Conservation (phyloP, 106 monocot species). For the Xerophyta viscosa region DNA sequence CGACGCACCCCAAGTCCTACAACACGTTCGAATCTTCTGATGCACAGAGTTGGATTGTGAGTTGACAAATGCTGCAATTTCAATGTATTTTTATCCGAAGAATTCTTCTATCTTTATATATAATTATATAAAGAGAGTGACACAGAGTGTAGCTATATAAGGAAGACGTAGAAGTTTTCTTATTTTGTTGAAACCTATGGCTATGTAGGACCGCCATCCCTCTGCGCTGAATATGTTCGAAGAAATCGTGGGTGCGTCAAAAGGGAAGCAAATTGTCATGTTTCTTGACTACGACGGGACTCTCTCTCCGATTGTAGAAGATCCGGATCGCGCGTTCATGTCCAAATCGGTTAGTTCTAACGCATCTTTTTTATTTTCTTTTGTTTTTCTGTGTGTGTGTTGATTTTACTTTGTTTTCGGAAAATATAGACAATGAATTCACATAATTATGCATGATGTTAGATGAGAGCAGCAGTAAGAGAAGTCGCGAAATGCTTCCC, state of each 20-base stretch:
- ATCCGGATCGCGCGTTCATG: slow-evolving; percentile 37
- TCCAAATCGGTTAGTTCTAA: slow-evolving; percentile 16
- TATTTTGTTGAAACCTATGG: too few species aligned
- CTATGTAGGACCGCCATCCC: slow-evolving; percentile 23
- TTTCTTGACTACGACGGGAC: slow-evolving; percentile 41
- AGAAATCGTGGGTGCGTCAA: slow-evolving; percentile 18
- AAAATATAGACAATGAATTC: too few species aligned
- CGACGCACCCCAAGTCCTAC: slow-evolving; percentile 20
- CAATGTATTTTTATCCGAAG: too few species aligned
- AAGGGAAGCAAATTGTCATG: slow-evolving; percentile 33
- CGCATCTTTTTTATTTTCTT: neutral
- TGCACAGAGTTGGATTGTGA: slow-evolving; percentile 2
- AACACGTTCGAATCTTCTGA: neutral
- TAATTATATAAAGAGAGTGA: too few species aligned
- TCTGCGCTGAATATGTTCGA: slow-evolving; percentile 26
- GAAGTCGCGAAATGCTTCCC: slow-evolving; percentile 57
- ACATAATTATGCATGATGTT: too few species aligned
- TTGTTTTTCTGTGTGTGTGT: neutral
- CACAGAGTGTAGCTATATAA: too few species aligned
- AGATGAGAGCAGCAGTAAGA: slow-evolving; percentile 74
- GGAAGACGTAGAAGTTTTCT: too few species aligned
- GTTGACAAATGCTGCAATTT: too few species aligned
- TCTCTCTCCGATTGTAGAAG: slow-evolving; percentile 32
- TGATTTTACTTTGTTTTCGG: too few species aligned
- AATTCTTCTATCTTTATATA: too few species aligned